Evolutionary conservation across 352 stramenopile species (phyloP).

Genomic region (Sclerospora graminicola): DNA sequence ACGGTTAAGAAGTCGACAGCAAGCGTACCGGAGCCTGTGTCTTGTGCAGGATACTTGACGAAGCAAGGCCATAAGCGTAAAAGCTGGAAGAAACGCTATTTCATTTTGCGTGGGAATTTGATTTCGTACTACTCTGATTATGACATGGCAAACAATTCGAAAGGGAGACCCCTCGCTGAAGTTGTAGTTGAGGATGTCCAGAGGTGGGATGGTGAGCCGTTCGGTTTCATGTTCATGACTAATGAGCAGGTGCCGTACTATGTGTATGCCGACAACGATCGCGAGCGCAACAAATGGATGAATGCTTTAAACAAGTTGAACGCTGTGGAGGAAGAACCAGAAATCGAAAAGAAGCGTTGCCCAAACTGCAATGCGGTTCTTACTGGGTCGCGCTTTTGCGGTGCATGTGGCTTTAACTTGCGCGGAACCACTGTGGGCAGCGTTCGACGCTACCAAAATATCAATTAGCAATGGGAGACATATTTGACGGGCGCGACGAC

Average conservation of each 20-base stretch:
- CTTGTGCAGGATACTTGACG: conserved; percentile 77
- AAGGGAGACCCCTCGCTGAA: conserved; percentile 71
- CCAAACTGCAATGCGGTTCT: conserved; percentile 77
- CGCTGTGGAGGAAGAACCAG: conserved; percentile 50
- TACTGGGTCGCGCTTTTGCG: conserved; percentile 81
- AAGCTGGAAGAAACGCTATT: conserved; percentile 88
- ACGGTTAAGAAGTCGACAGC: conserved; percentile 61
- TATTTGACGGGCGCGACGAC: conserved; percentile 52
- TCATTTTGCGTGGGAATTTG: conserved; percentile 66
- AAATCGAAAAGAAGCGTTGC: conserved; percentile 77
- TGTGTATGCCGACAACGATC: conserved; percentile 83
- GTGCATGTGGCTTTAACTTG: conserved; percentile 80
- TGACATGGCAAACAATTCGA: conserved; percentile 73
- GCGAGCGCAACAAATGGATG: conserved; percentile 84
- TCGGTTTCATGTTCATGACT: conserved; percentile 87
- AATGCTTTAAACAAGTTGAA: conserved; percentile 74
- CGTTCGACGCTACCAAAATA: conserved; percentile 20
- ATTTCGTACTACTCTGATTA: conserved; percentile 83
- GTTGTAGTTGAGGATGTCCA: conserved; percentile 79
- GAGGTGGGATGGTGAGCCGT: conserved; percentile 76
- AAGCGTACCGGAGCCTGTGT: conserved; percentile 61
- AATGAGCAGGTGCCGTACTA: conserved; percentile 86
- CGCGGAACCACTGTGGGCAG: conserved; percentile 59
- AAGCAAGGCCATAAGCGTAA: conserved; percentile 88
- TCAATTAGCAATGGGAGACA: conserved; percentile 19